A percentile compares a stretch with the other conserved stretches of the same genome.
Evolutionary conservation across 208 protist genomes (phyloP).

Genomic region (Angomonas ambiguus): DNA sequence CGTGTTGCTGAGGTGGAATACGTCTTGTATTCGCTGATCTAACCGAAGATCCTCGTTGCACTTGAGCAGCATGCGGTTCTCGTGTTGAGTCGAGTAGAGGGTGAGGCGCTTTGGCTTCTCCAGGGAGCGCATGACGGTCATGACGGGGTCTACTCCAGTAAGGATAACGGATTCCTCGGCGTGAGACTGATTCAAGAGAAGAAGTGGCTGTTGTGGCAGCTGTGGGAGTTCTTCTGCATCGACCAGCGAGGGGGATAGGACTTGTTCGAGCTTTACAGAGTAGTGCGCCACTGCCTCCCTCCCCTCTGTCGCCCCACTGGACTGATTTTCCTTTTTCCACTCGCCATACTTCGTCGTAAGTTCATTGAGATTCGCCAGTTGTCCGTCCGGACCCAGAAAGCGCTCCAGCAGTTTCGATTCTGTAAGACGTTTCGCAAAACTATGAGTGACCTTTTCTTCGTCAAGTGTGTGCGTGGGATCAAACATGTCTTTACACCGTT

Average conservation of each 20-base stretch:
- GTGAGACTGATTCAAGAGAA: constrained; percentile 9
- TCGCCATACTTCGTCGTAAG: too few relatives aligned
- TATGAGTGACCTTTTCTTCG: neutral
- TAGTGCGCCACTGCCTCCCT: neutral
- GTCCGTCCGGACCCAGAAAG: neutral
- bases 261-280: neutral
- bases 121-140: constrained; percentile 83
- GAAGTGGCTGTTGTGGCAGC: constrained; percentile 10
- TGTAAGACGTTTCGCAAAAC: neutral
- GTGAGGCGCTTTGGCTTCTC: constrained; percentile 84
- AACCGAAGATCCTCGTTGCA: constrained; percentile 92
- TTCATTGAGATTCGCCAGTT: too few relatives aligned
- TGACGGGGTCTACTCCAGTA: constrained; percentile 36
- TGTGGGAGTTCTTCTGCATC: neutral
- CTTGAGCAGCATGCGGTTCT: constrained; percentile 89
- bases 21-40: constrained; percentile 91
- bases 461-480: neutral
- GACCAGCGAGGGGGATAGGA: neutral
- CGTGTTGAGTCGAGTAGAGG: constrained; percentile 69
- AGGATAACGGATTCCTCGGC: constrained; percentile 10
- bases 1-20: constrained; percentile 90
- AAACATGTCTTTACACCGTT: neutral
- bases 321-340: neutral
- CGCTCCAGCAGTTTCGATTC: neutral
- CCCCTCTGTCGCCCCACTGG: too few relatives aligned